Percentiles rank a stretch among this genome's conserved stretches.
Conservation (phyloP, 2,329 filamentous ascomycete species). For the Orbilia quercus region DNA sequence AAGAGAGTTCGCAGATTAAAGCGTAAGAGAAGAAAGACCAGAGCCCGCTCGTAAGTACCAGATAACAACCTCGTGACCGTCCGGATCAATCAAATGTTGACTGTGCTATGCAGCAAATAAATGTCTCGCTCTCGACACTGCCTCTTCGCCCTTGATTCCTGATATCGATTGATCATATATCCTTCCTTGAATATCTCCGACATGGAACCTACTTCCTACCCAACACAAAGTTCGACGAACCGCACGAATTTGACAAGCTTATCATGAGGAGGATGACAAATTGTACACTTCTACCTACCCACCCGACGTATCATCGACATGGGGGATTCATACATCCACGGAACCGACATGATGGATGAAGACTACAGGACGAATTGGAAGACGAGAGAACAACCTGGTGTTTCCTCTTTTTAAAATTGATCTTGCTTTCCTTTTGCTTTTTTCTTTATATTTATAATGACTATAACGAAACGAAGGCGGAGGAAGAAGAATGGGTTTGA, state of each 20-base stretch:
- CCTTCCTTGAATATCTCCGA: conserved; percentile 19
- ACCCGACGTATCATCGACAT: conserved; percentile 39
- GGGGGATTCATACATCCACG: conserved; percentile 12
- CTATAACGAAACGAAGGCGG: conserved; percentile 30
- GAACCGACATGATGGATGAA: conserved; percentile 21
- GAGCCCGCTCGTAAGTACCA: conserved; percentile 86
- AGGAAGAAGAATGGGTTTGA: conserved; percentile 12
- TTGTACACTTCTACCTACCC: background rate
- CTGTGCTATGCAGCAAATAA: conserved; percentile 48
- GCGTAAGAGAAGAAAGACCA: conserved; percentile 99
- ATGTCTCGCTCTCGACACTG: conserved; percentile 53
- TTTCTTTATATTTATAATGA: conserved; percentile 38
- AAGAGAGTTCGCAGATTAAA: conserved; percentile 99
- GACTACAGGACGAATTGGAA: conserved; percentile 33
- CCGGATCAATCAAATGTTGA: conserved; percentile 7
- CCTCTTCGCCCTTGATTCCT: conserved; percentile 45
- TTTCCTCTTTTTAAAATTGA: conserved; percentile 35
- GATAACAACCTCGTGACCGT: background rate
- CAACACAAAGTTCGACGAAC: conserved; percentile 1
- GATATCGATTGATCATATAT: conserved; percentile 36
- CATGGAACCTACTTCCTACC: background rate
- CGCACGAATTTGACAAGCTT: conserved; percentile 15
- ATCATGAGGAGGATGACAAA: conserved; percentile 17
- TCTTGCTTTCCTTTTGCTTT: conserved; percentile 24
- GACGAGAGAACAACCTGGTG: conserved; percentile 29